These are phyloP conservation scores for Breynia disticha DNA, from an alignment of 441 rosid species.

Conservation along the genomic window DNA sequence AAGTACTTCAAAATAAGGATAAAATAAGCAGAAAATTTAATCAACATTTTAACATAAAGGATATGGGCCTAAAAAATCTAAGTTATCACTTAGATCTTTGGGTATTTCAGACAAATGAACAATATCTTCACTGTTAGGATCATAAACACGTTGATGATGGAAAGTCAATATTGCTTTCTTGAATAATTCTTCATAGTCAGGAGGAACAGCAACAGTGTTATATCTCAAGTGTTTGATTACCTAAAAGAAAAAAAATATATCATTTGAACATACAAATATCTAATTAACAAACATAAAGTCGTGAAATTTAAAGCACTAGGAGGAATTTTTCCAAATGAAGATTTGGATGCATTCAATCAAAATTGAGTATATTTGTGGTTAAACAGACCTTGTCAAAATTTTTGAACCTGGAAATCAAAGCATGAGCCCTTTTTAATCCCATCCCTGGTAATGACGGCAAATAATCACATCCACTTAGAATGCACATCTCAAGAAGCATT, in stretches of 20 bases:
- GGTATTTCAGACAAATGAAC: conserved; percentile 48
- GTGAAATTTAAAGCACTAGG: neutral
- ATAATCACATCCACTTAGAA: conserved; percentile 96
- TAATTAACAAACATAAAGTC: neutral
- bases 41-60: conserved; percentile 34
- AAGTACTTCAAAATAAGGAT: conserved; percentile 4
- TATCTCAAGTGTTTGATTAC: conserved; percentile 84
- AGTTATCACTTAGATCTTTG: conserved; percentile 37
- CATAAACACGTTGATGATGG: conserved; percentile 89
- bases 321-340: neutral
- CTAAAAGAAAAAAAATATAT: conserved; percentile 27
- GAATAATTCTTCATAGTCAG: conserved; percentile 80
- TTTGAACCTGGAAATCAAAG: conserved; percentile 69
- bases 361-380: neutral
- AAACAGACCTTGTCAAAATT: conserved; percentile 60
- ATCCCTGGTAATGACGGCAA: conserved; percentile 87
- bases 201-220: conserved; percentile 68
- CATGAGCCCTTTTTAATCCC: conserved; percentile 93
- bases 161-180: conserved; percentile 79
- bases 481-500: conserved; percentile 98
- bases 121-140: conserved; percentile 44
- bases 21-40: conserved; percentile 1
- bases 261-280: conserved; percentile 10
- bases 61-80: conserved; percentile 95
- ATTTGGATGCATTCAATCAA: neutral